Evolutionary conservation across 2,329 filamentous ascomycete species (phyloP).

Genomic region (Neofusicoccum kwambonambiense): DNA sequence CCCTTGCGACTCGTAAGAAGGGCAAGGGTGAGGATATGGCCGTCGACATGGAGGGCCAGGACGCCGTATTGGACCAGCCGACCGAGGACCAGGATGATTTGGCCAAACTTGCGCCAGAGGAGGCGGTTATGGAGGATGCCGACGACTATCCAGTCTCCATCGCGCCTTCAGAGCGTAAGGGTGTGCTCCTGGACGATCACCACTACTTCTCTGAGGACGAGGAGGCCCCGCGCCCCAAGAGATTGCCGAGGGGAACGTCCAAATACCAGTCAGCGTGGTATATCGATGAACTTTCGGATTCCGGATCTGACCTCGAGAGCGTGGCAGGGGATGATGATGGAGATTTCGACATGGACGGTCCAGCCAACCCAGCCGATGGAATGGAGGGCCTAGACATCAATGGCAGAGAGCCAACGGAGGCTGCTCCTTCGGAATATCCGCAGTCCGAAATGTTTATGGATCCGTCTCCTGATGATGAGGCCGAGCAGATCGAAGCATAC

Average conservation of each 20-base stretch:
- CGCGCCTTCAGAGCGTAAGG: conserved; percentile 61
- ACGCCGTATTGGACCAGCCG: conserved; percentile 66
- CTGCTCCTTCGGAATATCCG: conserved; percentile 81
- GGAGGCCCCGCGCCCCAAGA: conserved; percentile 63
- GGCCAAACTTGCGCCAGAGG: conserved; percentile 81
- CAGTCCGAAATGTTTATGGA: conserved; percentile 91
- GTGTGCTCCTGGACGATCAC: conserved; percentile 91
- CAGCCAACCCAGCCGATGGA: conserved; percentile 75
- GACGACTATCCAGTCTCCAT: conserved; percentile 48
- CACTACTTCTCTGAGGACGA: conserved; percentile 86
- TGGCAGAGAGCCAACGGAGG: conserved; percentile 67
- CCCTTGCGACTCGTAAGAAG: conserved; percentile 58
- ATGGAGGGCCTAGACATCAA: conserved; percentile 60
- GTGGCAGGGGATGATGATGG: conserved; percentile 55
- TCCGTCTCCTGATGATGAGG: conserved; percentile 76
- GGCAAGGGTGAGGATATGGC: conserved; percentile 65
- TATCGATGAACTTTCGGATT: conserved; percentile 76
- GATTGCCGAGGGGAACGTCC: conserved; percentile 86
- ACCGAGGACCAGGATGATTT: conserved; percentile 80
- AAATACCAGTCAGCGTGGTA: conserved; percentile 95
- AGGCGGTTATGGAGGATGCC: conserved; percentile 72
- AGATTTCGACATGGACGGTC: conserved; percentile 52
- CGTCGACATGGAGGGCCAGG: conserved; percentile 56
- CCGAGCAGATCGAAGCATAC: conserved; percentile 77
- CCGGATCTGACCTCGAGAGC: conserved; percentile 74